phyloP scores from a whole-genome alignment of 2,329 filamentous ascomycete species.

The Thermothelomyces thermophilus region DNA sequence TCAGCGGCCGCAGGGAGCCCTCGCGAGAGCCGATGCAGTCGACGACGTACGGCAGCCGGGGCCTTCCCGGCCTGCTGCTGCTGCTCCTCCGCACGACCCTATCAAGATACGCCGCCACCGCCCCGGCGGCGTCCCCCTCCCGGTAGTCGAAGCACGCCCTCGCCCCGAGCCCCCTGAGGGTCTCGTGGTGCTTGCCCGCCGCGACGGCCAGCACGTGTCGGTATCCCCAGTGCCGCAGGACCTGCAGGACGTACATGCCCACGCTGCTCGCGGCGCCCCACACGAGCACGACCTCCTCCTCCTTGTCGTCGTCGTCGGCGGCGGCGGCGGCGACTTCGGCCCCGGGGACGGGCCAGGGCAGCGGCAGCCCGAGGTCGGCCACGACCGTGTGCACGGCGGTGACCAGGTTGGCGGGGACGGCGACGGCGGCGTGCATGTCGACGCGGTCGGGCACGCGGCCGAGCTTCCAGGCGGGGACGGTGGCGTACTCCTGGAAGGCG shows the following conservation, averaged over 20 bases:
- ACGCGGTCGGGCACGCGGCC: conserved; percentile 39
- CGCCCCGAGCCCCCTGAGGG: conserved; percentile 40
- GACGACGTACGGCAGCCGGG: conserved; percentile 39
- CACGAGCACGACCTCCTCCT: conserved; percentile 37
- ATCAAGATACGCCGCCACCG: conserved; percentile 29
- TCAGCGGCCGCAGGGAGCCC: conserved; percentile 43
- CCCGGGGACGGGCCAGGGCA: conserved; percentile 38
- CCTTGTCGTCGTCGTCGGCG: neutral
- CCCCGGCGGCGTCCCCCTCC: conserved; percentile 31
- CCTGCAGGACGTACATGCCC: conserved; percentile 43
- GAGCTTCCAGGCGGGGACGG: conserved; percentile 43
- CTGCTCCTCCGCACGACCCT: neutral
- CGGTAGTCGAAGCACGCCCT: conserved; percentile 43
- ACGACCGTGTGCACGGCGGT: conserved; percentile 51
- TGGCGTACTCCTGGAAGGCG: conserved; percentile 50
- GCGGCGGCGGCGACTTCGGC: neutral
- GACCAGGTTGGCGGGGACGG: conserved; percentile 51
- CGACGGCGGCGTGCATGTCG: conserved; percentile 41
- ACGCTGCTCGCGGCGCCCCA: conserved; percentile 50
- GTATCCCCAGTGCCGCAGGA: conserved; percentile 48
- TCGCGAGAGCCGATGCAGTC: conserved; percentile 50
- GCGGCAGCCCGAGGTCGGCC: conserved; percentile 43
- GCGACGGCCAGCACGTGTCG: conserved; percentile 43
- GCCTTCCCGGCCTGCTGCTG: conserved; percentile 8
- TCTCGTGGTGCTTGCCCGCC: conserved; percentile 39